Evolutionary conservation across 2,329 filamentous ascomycete genomes (phyloP).

Genomic region (Nannizziopsis barbatae): DNA sequence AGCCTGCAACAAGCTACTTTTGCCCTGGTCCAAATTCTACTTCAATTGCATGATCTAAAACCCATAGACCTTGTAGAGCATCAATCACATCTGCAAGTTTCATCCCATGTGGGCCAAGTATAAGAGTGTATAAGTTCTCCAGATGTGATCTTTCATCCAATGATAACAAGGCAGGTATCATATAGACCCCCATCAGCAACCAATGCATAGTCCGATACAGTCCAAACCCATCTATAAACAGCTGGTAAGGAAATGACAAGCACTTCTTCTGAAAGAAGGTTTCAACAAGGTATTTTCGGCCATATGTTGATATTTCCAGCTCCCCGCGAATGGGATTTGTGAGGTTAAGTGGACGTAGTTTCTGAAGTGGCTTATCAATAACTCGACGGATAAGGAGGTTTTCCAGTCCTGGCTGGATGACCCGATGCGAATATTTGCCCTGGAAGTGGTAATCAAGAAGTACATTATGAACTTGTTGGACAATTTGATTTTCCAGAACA

Average conservation of each 20-base stretch:
- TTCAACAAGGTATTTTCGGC: neutral
- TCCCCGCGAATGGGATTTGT: neutral
- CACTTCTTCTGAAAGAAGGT: neutral
- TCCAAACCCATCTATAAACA: slow-evolving; percentile 4
- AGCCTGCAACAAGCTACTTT: no score
- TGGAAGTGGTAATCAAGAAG: no score
- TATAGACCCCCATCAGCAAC: neutral
- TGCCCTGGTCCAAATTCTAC: no score
- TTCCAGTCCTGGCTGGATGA: no score
- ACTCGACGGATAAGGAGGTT: no score
- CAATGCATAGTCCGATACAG: slow-evolving; percentile 1
- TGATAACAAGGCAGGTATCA: neutral
- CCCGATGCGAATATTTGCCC: no score
- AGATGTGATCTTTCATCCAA: neutral
- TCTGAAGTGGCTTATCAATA: no score
- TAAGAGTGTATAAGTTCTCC: neutral
- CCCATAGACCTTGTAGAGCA: no score
- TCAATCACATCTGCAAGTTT: neutral
- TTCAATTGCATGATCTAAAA: no score
- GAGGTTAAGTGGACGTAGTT: no score
- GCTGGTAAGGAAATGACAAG: neutral
- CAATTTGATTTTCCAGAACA: no score
- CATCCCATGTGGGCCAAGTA: neutral
- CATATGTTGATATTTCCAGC: neutral
- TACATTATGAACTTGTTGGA: no score